Percentiles rank a stretch among this genome's conserved stretches.
Conservation (phyloP, 257 asterid genomes). For the Primulina tabacum region DNA sequence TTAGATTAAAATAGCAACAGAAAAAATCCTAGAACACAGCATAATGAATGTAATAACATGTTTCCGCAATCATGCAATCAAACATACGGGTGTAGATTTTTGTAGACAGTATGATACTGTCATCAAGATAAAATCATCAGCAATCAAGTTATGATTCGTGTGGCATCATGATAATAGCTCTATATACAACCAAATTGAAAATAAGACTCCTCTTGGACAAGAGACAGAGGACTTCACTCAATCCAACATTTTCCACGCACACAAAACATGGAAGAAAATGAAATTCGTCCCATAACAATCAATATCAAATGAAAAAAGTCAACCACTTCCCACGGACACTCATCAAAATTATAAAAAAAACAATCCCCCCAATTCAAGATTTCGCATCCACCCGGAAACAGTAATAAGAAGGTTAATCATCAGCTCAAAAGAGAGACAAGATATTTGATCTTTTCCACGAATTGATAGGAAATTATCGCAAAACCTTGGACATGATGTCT, state of each 20-base stretch:
- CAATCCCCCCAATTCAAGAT: not conserved
- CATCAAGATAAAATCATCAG: not conserved
- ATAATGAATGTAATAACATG: not conserved
- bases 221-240: not conserved
- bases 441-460: conserved; percentile 8
- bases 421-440: conserved; percentile 1
- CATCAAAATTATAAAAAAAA: not conserved
- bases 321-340: conserved; percentile 20
- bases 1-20: not conserved
- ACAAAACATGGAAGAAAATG: not conserved
- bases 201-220: conserved; percentile 6
- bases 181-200: not conserved
- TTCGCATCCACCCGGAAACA: not conserved
- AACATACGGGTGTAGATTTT: not conserved
- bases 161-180: not conserved
- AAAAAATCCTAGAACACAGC: not conserved
- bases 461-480: conserved; percentile 10
- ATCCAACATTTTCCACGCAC: not conserved
- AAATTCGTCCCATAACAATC: not conserved
- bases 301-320: conserved; percentile 15
- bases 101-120: not conserved
- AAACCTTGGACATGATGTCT: conserved; percentile 77
- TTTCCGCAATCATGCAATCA: not conserved
- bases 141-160: not conserved
- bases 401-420: not conserved